Evolutionary conservation across 2,329 filamentous ascomycete genomes (phyloP), one percentile per base, ranked within the genome.

Genomic region (Volutella citrinella): DNA sequence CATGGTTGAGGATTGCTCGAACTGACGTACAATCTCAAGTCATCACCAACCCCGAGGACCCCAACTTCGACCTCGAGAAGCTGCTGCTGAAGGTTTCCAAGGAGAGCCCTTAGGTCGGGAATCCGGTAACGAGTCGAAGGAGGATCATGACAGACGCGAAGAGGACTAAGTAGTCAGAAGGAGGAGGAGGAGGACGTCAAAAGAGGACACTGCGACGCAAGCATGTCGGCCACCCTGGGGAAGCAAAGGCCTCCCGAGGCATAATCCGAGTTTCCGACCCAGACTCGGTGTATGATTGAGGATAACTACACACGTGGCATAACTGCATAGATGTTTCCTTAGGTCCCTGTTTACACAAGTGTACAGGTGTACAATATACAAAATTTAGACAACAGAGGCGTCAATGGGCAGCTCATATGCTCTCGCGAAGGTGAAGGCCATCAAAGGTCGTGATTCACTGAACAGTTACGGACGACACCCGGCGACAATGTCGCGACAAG

Each of bases 21-120:
- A 44, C 53, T 59, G 42, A 59, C 46, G 5, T 14, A 19, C 11
- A 8, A 25, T 16, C 13, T 34, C n/a, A n/a, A 65, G 63, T 55
- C 23, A 49, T 60, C 30, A 56, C 56, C 40, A 83, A 97, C 68
- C 84, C 84, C 42, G 79, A 83, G 59, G 81, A 93, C 70, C 81
- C 89, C 59, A 87, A 89, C 59, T 97, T 97, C 70, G 90, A 98
- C 63, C 75, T 97, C 53, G 91, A 97, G 74, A 82, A 85, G 53
- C 87, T 80, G 65, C 68, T 95, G 64, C 76, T 79, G 56, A 73
- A 78, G 54, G 68, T 88, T 53, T 53, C 65, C 48, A 65, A 70
- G 60, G 63, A 74, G 58, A 75, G 65, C 57, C 61, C 71, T 52
- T 77, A 69, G 63, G 19, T 13, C 29, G 27, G 32, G 32, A 42